Conservation (phyloP, 2,329 filamentous ascomycete genomes). For the Paracamarosporium sp. region DNA sequence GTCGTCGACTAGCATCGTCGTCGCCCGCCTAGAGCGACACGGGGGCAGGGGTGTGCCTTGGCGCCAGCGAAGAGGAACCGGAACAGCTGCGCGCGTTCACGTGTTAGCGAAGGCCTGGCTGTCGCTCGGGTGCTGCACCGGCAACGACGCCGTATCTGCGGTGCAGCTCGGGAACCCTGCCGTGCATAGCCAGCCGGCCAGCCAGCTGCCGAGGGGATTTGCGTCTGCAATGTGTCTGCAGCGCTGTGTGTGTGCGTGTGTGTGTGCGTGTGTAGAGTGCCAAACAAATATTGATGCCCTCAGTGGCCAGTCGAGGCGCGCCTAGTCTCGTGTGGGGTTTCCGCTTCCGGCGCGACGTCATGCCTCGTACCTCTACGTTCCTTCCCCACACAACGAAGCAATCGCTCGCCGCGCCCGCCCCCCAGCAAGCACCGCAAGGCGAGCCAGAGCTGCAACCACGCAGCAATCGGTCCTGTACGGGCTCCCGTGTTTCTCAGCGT, state of each 20-base stretch:
- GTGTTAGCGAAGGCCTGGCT: background rate
- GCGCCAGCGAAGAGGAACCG: conserved; percentile 35
- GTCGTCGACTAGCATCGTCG: conserved; percentile 12
- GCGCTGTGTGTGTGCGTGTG: too few relatives aligned
- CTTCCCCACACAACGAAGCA: conserved; percentile 12
- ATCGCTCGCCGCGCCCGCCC: too few relatives aligned
- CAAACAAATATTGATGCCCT: background rate
- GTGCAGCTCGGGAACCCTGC: background rate
- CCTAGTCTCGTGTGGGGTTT: conserved; percentile 3
- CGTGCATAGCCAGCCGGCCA: conserved; percentile 8
- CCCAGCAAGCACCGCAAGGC: background rate
- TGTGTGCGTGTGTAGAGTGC: too few relatives aligned
- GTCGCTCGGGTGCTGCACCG: background rate
- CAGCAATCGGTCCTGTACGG: background rate
- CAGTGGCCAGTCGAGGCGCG: background rate
- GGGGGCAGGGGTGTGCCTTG: conserved; percentile 25
- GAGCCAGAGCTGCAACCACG: background rate
- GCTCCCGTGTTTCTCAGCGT: background rate
- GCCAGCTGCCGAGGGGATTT: too few relatives aligned
- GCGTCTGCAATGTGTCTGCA: too few relatives aligned
- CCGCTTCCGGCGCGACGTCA: conserved; percentile 13
- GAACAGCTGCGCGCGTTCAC: conserved; percentile 20
- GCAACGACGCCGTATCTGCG: too few relatives aligned
- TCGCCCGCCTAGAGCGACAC: conserved; percentile 7
- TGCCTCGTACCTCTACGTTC: background rate